Conservation (phyloP, 2,329 filamentous ascomycete species). For the Arthrinium phaeospermum region DNA sequence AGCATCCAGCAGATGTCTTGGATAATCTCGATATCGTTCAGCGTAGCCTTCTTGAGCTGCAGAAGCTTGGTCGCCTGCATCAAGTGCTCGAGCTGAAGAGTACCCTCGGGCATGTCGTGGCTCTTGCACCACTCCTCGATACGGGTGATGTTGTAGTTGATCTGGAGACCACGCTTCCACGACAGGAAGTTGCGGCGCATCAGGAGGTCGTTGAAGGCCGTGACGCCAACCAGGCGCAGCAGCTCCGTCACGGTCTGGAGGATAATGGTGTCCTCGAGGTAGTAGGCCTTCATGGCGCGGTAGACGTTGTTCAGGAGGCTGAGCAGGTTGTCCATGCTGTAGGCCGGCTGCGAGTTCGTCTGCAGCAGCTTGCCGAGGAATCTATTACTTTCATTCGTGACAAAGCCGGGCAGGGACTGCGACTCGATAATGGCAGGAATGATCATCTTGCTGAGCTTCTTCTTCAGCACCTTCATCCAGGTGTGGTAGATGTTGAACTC, state of each 20-base stretch:
- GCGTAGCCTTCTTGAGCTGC: constrained; percentile 96
- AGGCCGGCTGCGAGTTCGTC: constrained; percentile 89
- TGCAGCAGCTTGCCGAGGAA: constrained; percentile 97
- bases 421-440: constrained; percentile 99
- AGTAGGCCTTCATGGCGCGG: constrained; percentile 99
- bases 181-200: constrained; percentile 99
- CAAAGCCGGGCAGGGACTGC: constrained; percentile 95
- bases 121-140: constrained; percentile 99
- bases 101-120: constrained; percentile 99
- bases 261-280: constrained; percentile 94
- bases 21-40: constrained; percentile 99
- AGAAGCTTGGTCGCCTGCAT: constrained; percentile 99
- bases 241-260: constrained; percentile 95
- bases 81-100: constrained; percentile 93
- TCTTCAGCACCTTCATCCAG: constrained; percentile 99
- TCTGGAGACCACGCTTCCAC: constrained; percentile 98
- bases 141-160: constrained; percentile 99
- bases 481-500: constrained; percentile 99
- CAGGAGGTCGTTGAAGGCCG: constrained; percentile 95
- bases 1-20: constrained; percentile 99
- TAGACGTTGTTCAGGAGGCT: constrained; percentile 96
- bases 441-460: constrained; percentile 99
- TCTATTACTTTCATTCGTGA: constrained; percentile 97
- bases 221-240: constrained; percentile 90
- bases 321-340: constrained; percentile 98